These are phyloP conservation scores for Peronospora belbahrii DNA, from an alignment of 352 stramenopile genomes.

Conservation along the genomic window DNA sequence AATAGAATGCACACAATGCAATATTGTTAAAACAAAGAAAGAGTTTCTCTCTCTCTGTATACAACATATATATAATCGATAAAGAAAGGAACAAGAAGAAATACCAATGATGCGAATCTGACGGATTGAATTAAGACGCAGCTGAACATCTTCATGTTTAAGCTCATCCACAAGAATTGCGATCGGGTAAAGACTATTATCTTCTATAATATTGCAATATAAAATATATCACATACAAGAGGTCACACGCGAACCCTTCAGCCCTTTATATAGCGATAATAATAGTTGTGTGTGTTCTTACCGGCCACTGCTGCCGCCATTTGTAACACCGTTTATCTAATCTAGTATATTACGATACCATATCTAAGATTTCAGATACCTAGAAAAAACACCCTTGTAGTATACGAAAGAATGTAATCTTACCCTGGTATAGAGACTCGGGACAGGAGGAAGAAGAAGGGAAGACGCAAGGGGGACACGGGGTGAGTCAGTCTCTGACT, in stretches of 20 bases:
- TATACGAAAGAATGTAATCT: background rate
- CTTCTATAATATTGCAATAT: conserved; percentile 20
- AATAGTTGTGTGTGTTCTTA: conserved; percentile 11
- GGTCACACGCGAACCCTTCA: background rate
- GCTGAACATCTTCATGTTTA: conserved; percentile 88
- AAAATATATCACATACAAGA: conserved; percentile 14
- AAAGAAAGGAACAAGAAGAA: background rate
- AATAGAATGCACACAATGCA: conserved; percentile 3
- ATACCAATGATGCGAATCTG: conserved; percentile 87
- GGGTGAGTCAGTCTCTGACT: too few species aligned
- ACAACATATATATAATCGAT: background rate
- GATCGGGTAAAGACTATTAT: conserved; percentile 84
- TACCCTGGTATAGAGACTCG: conserved; percentile 1
- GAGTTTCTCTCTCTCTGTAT: too few species aligned
- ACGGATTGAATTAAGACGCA: conserved; percentile 88
- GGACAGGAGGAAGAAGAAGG: background rate
- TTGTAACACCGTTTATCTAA: conserved; percentile 2
- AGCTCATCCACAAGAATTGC: conserved; percentile 89
- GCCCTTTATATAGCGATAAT: conserved; percentile 5
- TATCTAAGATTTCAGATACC: background rate
- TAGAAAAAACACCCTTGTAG: background rate
- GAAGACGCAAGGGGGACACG: too few species aligned
- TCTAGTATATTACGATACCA: conserved; percentile 12
- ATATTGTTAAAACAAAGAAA: conserved; percentile 5
- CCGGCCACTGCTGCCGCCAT: conserved; percentile 30